Conservation (phyloP, 306 rosid genomes). For the Fragaria iinumae region DNA sequence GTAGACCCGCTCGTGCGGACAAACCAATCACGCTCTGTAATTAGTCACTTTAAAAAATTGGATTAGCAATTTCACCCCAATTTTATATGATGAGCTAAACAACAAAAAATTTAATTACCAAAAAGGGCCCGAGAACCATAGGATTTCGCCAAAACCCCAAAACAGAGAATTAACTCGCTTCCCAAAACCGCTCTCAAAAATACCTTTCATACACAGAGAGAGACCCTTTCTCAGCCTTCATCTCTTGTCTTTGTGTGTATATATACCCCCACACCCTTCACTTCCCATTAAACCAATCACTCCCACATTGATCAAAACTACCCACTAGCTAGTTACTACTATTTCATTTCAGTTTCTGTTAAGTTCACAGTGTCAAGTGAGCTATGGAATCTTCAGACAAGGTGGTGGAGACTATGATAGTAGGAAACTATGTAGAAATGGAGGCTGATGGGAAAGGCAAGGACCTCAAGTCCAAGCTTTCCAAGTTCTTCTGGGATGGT, state of each 20-base stretch:
- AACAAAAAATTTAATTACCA: slow-evolving; percentile 42
- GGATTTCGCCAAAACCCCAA: slow-evolving; percentile 34
- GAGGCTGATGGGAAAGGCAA: slow-evolving; percentile 69
- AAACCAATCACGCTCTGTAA: slow-evolving; percentile 44
- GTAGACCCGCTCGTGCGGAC: slow-evolving; percentile 77
- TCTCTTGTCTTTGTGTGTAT: slow-evolving; percentile 33
- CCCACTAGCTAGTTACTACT: neutral
- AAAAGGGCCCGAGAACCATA: slow-evolving; percentile 40
- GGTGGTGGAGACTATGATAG: slow-evolving; percentile 66
- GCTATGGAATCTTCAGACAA: slow-evolving; percentile 47
- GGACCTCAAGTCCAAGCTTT: slow-evolving; percentile 53
- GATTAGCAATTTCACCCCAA: neutral
- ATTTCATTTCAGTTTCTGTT: neutral
- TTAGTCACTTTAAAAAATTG: slow-evolving; percentile 11
- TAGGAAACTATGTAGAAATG: slow-evolving; percentile 90
- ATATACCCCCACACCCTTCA: slow-evolving; percentile 22
- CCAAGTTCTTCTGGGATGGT: slow-evolving; percentile 88
- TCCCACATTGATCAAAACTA: slow-evolving; percentile 3
- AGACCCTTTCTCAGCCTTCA: slow-evolving; percentile 38
- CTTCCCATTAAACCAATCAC: slow-evolving; percentile 8
- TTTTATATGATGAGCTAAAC: slow-evolving; percentile 24
- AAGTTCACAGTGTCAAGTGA: neutral
- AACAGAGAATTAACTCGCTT: slow-evolving; percentile 50
- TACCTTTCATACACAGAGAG: slow-evolving; percentile 46
- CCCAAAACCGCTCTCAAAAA: slow-evolving; percentile 53